phyloP scores from a whole-genome alignment of 2,329 filamentous ascomycete genomes.

The Proliferodiscus dingleyae region DNA sequence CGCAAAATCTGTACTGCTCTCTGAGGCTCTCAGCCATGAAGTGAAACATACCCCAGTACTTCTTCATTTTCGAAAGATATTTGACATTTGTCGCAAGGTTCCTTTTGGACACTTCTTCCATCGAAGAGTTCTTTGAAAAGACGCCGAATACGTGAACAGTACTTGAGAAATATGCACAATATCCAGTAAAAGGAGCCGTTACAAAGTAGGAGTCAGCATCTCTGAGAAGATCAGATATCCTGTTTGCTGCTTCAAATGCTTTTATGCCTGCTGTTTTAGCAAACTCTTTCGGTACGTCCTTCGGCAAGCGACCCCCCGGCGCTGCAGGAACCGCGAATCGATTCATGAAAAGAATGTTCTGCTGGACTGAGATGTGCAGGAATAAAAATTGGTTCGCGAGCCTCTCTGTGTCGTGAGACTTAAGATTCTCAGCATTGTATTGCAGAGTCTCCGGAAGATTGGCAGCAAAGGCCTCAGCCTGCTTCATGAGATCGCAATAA shows the following conservation, averaged over 20 bases:
- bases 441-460: conserved; percentile 66
- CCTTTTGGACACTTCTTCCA: conserved; percentile 74
- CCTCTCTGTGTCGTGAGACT: conserved; percentile 76
- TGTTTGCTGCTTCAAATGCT: conserved; percentile 77
- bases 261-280: conserved; percentile 68
- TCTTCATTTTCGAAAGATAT: conserved; percentile 91
- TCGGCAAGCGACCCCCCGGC: conserved; percentile 57
- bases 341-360: conserved; percentile 86
- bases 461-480: conserved; percentile 65
- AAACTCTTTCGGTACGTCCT: conserved; percentile 67
- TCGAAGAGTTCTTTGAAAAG: conserved; percentile 73
- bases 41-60: conserved; percentile 97
- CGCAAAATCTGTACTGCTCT: conserved; percentile 78
- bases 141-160: conserved; percentile 93
- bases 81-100: conserved; percentile 84
- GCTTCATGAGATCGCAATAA: conserved; percentile 64
- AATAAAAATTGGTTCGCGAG: conserved; percentile 91
- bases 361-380: conserved; percentile 83
- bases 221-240: conserved; percentile 78
- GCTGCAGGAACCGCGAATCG: conserved; percentile 68
- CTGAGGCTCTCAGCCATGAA: conserved; percentile 93
- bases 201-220: conserved; percentile 77
- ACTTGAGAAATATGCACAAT: conserved; percentile 88
- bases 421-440: conserved; percentile 77
- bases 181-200: conserved; percentile 88